Conservation (phyloP, 768 basidiomycete genomes). For the Panellus pusillus region DNA sequence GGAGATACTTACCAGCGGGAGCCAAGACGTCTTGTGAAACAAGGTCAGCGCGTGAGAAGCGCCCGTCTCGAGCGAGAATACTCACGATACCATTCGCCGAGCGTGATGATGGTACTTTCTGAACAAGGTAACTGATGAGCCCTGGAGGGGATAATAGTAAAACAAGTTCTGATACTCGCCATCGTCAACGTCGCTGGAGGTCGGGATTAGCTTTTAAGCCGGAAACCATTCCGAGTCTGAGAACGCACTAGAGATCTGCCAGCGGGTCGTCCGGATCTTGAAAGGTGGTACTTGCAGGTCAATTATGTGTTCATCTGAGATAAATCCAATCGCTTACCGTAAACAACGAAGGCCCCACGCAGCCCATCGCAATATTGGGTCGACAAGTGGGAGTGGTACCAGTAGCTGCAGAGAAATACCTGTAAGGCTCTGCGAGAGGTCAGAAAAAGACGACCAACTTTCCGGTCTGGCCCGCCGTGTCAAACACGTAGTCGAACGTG, state of each 20-base stretch:
- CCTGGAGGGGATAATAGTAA: neutral
- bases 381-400: conserved; percentile 45
- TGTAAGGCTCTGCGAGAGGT: neutral
- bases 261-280: conserved; percentile 40
- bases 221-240: no score
- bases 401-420: conserved; percentile 35
- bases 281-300: neutral
- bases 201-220: neutral
- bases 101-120: conserved; percentile 37
- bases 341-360: conserved; percentile 31
- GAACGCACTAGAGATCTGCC: conserved; percentile 28
- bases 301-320: neutral
- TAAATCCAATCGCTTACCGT: conserved; percentile 19
- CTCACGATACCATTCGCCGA: conserved; percentile 30
- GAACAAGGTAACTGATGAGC: neutral
- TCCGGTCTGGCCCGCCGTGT: conserved; percentile 34
- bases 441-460: conserved; percentile 24
- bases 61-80: neutral
- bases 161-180: conserved; percentile 23
- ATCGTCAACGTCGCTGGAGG: conserved; percentile 37
- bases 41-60: neutral
- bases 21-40: conserved; percentile 24
- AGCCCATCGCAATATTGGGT: conserved; percentile 53
- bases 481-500: conserved; percentile 40
- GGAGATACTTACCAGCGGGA: conserved; percentile 34